Evolutionary conservation across 1,284 basidiomycete genomes (phyloP), one percentile per base, ranked within the genome.

Genomic region (Marasmius fiardii): DNA sequence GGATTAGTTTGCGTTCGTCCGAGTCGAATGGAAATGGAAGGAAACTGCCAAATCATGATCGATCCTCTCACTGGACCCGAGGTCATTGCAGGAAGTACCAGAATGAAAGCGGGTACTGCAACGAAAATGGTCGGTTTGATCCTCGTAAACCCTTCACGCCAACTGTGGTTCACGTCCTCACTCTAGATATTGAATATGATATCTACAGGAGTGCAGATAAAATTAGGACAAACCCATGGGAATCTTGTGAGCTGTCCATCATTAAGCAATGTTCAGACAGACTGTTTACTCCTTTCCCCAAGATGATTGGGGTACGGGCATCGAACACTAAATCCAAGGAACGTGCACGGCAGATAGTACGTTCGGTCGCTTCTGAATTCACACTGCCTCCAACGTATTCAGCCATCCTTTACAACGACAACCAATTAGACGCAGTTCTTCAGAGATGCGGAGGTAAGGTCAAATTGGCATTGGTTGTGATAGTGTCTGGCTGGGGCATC

Each of bases 291-390:
- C 7, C 31, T 5, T 12, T 23, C 10, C 20, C 16, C 14, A 33
- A 71, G 70, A 71, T 71, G 69, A 62, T 70, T n/a, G 67, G 71
- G 53, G 62, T 71, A 26, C 64, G 65, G 43, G 59, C 64, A 6
- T 64, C 65, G 0, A 70, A 70, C 53, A 34, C 54, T n/a, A 71
- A 71, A 51, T 63, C 67, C 12, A 51, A 61, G 18, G 64, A 66
- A n/a, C 61, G 70, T 5, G 68, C 69, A 3, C 58, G 66, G 5
- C 57, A 63, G 11, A 69, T 72, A 51, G 68, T 69, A 31, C 62
- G 68, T 37, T 62, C 61, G 39, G 55, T 70, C 18, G 50, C 62
- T 10, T 59, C 59, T 28, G 58, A 63, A 16, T 51, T 59, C 59
- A 35, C 28, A 1, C 34, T 41, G 14, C 52, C 52, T 18, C 37